These are phyloP conservation scores for Geranium incanum DNA, from an alignment of 441 rosid genomes.

Conservation along the genomic window DNA sequence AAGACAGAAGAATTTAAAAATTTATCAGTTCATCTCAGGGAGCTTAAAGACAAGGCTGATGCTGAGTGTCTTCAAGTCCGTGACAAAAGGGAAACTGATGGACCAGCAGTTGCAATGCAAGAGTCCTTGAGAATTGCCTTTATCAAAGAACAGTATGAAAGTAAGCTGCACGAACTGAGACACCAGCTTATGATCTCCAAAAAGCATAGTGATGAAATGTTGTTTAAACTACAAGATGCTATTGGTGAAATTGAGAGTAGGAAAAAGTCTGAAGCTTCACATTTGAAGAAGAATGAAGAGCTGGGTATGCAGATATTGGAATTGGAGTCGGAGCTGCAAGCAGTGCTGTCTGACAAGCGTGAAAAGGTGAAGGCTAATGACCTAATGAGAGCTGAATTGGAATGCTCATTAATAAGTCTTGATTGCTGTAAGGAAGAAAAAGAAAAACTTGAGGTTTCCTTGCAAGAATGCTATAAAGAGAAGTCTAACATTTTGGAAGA, in stretches of 20 bases:
- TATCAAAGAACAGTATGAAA: slow-evolving; percentile 91
- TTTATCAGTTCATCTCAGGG: slow-evolving; percentile 75
- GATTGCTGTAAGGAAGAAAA: slow-evolving; percentile 99
- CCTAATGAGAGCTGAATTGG: slow-evolving; percentile 86
- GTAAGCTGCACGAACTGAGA: slow-evolving; percentile 72
- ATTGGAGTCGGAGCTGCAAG: slow-evolving; percentile 67
- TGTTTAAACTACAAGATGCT: slow-evolving; percentile 86
- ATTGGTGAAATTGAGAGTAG: slow-evolving; percentile 72
- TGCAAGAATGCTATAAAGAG: slow-evolving; percentile 57
- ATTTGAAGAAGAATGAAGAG: slow-evolving; percentile 75
- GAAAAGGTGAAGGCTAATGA: slow-evolving; percentile 70
- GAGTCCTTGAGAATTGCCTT: slow-evolving; percentile 94
- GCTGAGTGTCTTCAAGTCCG: slow-evolving; percentile 49
- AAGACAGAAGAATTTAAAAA: slow-evolving; percentile 86
- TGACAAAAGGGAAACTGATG: slow-evolving; percentile 52
- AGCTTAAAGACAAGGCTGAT: slow-evolving; percentile 86
- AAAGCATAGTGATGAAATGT: slow-evolving; percentile 85
- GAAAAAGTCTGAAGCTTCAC: slow-evolving; percentile 72
- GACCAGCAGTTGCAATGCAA: slow-evolving; percentile 55
- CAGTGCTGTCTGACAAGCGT: slow-evolving; percentile 53
- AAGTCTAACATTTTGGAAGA: slow-evolving; percentile 50
- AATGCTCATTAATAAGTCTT: slow-evolving; percentile 86
- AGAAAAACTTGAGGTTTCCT: slow-evolving; percentile 58
- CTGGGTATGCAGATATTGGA: slow-evolving; percentile 60
- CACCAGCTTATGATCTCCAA: slow-evolving; percentile 77